Percentiles rank a stretch among this genome's conserved stretches.
phyloP scores from a whole-genome alignment of 768 basidiomycete genomes.

The Crassisporium funariophilum region DNA sequence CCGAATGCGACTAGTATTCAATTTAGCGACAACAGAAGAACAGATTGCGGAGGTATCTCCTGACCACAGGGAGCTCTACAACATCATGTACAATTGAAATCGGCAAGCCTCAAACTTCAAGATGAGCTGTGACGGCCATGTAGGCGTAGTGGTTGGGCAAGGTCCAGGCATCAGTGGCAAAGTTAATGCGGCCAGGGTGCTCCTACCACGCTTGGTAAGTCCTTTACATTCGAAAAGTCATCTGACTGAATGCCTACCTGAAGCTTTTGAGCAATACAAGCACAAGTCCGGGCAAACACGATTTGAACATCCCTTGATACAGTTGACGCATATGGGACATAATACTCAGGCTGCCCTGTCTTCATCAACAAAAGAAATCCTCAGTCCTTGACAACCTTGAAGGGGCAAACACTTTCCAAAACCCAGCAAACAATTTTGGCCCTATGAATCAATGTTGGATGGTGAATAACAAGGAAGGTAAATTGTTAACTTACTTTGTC shows the following conservation, averaged over 20 bases:
- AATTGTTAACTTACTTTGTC: not conserved
- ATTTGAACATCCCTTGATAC: conserved; percentile 26
- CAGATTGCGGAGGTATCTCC: not conserved
- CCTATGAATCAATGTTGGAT: not conserved
- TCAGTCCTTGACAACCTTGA: not conserved
- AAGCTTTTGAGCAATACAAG: conserved; percentile 29
- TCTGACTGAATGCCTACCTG: conserved; percentile 12
- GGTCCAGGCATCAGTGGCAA: conserved; percentile 39
- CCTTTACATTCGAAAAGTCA: not conserved
- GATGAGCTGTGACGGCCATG: conserved; percentile 25
- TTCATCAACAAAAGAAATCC: conserved; percentile 27
- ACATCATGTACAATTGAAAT: conserved; percentile 4
- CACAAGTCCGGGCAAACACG: conserved; percentile 16
- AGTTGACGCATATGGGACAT: conserved; percentile 32
- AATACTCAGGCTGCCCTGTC: conserved; percentile 31
- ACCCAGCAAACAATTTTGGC: not conserved
- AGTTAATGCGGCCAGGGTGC: conserved; percentile 30
- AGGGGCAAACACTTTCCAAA: not conserved
- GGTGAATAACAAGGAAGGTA: not conserved
- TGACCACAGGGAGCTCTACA: conserved; percentile 5
- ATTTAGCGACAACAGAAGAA: not conserved
- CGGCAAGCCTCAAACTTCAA: not conserved
- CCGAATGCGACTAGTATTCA: conserved; percentile 1
- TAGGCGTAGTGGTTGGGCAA: conserved; percentile 35
- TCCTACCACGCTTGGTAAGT: conserved; percentile 23